Evolutionary conservation across 805 yeast species (phyloP).

Genomic region (Lipomyces kockii): DNA sequence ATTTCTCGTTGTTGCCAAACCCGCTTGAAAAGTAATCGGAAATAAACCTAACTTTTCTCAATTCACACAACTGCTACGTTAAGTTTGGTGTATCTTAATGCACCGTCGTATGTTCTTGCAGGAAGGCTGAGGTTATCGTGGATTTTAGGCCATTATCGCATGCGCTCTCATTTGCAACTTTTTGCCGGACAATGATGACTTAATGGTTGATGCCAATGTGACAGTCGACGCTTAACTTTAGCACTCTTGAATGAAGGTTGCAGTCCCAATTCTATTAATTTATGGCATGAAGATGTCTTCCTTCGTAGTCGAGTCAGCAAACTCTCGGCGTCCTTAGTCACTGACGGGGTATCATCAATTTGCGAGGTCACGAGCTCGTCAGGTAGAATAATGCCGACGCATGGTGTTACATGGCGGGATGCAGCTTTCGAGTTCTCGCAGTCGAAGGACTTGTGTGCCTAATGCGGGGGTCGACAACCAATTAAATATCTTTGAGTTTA

Average conservation of each 20-base stretch:
- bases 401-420: background rate
- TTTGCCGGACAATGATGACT: background rate
- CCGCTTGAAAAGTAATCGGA: too few relatives aligned
- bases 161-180: background rate
- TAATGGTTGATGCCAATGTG: background rate
- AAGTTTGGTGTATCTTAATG: too few relatives aligned
- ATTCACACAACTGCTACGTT: too few relatives aligned
- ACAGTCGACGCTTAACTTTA: background rate
- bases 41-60: too few relatives aligned
- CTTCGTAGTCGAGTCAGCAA: background rate
- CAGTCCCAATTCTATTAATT: background rate
- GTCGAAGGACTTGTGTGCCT: background rate
- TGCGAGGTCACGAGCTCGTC: constrained; percentile 1
- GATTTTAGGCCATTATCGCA: background rate
- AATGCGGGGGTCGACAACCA: background rate
- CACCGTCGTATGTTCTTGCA: too few relatives aligned
- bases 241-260: background rate
- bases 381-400: background rate
- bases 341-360: background rate
- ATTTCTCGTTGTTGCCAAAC: too few relatives aligned
- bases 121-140: background rate
- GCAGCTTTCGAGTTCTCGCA: constrained; percentile 1
- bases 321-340: background rate
- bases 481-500: background rate
- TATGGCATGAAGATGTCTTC: background rate